Percentiles rank a stretch among this genome's conserved stretches.
Conservation (phyloP, 2,329 filamentous ascomycete genomes). For the Fusarium buharicum region DNA sequence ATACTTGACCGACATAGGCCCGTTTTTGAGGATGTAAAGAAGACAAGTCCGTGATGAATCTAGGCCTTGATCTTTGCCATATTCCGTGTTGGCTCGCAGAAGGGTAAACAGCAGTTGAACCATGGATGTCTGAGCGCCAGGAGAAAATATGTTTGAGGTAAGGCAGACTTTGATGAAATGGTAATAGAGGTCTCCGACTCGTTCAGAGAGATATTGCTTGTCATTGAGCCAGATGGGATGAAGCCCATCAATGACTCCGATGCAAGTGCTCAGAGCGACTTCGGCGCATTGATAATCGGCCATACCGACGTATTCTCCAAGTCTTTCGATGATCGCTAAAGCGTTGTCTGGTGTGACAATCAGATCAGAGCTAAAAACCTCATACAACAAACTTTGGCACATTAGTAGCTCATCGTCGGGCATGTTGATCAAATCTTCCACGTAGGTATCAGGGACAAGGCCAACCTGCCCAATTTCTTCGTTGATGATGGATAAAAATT, state of each 20-base stretch:
- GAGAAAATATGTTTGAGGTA: constrained; percentile 74
- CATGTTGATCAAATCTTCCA: constrained; percentile 61
- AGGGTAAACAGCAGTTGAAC: constrained; percentile 76
- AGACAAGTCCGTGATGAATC: constrained; percentile 75
- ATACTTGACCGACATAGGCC: constrained; percentile 78
- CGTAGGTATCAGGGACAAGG: constrained; percentile 60
- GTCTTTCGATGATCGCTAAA: constrained; percentile 58
- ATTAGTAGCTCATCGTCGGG: constrained; percentile 64
- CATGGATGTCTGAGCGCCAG: constrained; percentile 73
- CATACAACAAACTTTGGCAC: constrained; percentile 60
- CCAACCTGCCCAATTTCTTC: constrained; percentile 58
- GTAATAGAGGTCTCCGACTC: constrained; percentile 79
- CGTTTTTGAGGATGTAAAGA: constrained; percentile 74
- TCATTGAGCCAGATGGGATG: constrained; percentile 71
- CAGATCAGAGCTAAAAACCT: constrained; percentile 65
- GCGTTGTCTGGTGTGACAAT: constrained; percentile 60
- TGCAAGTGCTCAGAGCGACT: constrained; percentile 72
- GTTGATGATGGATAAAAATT: constrained; percentile 57
- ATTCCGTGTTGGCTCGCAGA: constrained; percentile 73
- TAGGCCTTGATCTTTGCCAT: constrained; percentile 68
- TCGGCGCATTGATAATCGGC: constrained; percentile 79
- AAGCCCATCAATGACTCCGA: constrained; percentile 74
- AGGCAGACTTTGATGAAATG: constrained; percentile 78
- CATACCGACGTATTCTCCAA: constrained; percentile 63
- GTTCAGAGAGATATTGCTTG: constrained; percentile 68